These are phyloP conservation scores for Pistacia vera DNA, from an alignment of 345 rosid species.

Conservation along the genomic window DNA sequence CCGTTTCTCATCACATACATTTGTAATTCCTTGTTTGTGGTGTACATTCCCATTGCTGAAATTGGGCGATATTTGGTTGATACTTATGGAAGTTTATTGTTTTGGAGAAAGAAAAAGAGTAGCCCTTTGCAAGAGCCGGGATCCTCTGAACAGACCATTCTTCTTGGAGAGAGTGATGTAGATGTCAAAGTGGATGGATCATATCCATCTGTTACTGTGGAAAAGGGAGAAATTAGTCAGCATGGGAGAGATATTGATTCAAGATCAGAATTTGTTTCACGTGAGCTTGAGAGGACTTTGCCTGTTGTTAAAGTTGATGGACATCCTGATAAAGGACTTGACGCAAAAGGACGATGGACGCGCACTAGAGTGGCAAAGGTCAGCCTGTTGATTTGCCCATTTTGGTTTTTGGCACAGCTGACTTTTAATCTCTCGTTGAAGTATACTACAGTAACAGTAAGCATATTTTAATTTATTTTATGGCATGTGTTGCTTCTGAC, in stretches of 20 bases:
- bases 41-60: conserved; percentile 84
- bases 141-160: conserved; percentile 75
- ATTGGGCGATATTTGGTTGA: conserved; percentile 71
- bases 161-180: conserved; percentile 51
- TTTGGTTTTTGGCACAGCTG: conserved; percentile 95
- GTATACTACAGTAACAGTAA: conserved; percentile 90
- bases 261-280: conserved; percentile 29
- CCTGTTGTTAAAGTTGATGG: conserved; percentile 24
- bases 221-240: conserved; percentile 41
- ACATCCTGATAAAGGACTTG: conserved; percentile 41
- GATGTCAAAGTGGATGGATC: conserved; percentile 28
- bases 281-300: conserved; percentile 30
- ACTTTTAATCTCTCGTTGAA: conserved; percentile 88
- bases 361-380: conserved; percentile 78
- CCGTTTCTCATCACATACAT: conserved; percentile 92
- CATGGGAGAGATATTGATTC: conserved; percentile 32
- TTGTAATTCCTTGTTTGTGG: conserved; percentile 85
- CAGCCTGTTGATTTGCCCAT: conserved; percentile 80
- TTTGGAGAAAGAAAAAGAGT: conserved; percentile 58
- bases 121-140: conserved; percentile 38
- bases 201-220: conserved; percentile 25
- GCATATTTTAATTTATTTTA: conserved; percentile 20
- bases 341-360: conserved; percentile 88
- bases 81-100: conserved; percentile 60
- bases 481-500: conserved; percentile 1